Conservation (phyloP, 768 basidiomycete species). For the Phanerochaete carnosa region DNA sequence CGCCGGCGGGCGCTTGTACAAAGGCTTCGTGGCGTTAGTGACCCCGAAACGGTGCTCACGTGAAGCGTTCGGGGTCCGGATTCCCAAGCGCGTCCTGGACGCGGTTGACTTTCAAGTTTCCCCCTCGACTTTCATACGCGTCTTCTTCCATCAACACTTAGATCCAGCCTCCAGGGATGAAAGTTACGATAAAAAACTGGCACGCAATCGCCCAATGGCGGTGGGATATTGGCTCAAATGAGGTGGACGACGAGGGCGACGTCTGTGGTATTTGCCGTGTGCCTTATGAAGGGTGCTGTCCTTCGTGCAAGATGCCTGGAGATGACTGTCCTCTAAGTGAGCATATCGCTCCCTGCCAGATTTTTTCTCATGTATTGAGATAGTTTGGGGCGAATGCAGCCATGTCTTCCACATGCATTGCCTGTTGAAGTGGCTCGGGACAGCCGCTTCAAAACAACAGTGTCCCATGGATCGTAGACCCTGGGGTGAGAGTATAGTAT, state of each 20-base stretch:
- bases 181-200: slow-evolving; percentile 80
- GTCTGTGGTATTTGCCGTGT: slow-evolving; percentile 89
- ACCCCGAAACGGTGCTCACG: not conserved
- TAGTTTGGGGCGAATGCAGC: slow-evolving; percentile 97
- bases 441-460: slow-evolving; percentile 84
- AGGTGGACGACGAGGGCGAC: slow-evolving; percentile 61
- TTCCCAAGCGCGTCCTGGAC: not conserved
- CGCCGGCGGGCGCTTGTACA: not conserved
- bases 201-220: slow-evolving; percentile 88
- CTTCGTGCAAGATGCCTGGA: slow-evolving; percentile 93
- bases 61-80: not conserved
- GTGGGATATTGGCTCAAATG: slow-evolving; percentile 65
- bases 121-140: no score
- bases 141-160: not conserved
- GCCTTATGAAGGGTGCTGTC: slow-evolving; percentile 92
- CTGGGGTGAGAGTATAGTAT: slow-evolving; percentile 66
- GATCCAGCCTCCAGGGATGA: slow-evolving; percentile 49
- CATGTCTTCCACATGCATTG: slow-evolving; percentile 99
- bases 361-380: not conserved
- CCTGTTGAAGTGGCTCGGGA: slow-evolving; percentile 92
- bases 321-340: slow-evolving; percentile 91
- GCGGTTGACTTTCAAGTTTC: not conserved
- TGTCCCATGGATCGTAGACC: slow-evolving; percentile 97
- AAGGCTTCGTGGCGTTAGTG: not conserved
- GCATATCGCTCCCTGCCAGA: slow-evolving; percentile 25